Base-by-base conservation (phyloP, 257 asterid genomes). In the Ilex asprella region DNA sequence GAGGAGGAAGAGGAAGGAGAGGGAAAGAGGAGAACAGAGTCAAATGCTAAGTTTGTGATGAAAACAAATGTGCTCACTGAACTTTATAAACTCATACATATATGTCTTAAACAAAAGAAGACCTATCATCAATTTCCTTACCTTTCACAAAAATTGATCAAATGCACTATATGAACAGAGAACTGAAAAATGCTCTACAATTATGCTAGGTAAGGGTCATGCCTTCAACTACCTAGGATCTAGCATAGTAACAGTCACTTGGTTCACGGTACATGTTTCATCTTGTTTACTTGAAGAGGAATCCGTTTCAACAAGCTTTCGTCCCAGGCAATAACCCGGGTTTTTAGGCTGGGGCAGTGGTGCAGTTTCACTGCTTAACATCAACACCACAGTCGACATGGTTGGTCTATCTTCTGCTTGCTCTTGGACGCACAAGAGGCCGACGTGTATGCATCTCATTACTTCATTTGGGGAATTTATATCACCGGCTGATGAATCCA, bases 391-490 rank as follows among this genome's bases (percentile, higher is more conserved):
- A 6, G 75, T 75, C 5, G 89, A 79, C 95, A 87, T 87, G 47
- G 70, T 81, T 1, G 95, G 95, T 56, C 95, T 67, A 39, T 87
- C 93, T 58, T 84, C 88, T 0, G 85, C 83, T n/a, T 76, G 85
- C 49, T 87, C 90, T 58, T 87, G 93, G 30, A 87, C 95, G 68
- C 95, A 87, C 67, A 87, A 58, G 1, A 87, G 76, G 16, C 90
- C 95, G 2, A 85, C 84, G 31, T 84, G 90, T 73, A 84, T 78
- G 80, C 95, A 87, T 78, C 95, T 75, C 82, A 72, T 70, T 15
- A 74, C 86, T 65, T 87, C 86, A 57, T 66, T 60, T 1, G 66
- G 75, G 3, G 79, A 69, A 58, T 72, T 76, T 0, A 73, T 53
- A 16, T 68, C 85, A 0, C 81, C 86, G 3, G 71, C 70, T 2